phyloP scores from a whole-genome alignment of 768 basidiomycete species.

The Cantharellus anzutake region DNA sequence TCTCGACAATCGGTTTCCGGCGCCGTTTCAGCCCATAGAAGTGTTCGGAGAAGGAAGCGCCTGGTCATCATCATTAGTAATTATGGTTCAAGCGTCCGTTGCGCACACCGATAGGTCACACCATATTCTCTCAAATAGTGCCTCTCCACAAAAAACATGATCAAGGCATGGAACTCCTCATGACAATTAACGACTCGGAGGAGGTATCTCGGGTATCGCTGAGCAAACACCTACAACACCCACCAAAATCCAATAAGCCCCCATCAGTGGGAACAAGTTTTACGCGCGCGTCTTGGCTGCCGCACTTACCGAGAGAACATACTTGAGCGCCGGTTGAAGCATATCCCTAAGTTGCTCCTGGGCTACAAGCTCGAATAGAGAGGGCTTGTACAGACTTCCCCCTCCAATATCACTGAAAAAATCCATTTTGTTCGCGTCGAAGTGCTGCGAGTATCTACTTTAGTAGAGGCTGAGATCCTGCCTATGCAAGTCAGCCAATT shows the following conservation, averaged over 20 bases:
- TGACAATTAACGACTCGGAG: slow-evolving; percentile 81
- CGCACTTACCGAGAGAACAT: slow-evolving; percentile 63
- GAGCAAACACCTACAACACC: slow-evolving; percentile 63
- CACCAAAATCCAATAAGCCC: not conserved
- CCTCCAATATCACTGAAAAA: slow-evolving; percentile 10
- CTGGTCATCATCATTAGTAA: not conserved
- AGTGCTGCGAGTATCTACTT: too few species aligned
- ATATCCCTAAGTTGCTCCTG: slow-evolving; percentile 87
- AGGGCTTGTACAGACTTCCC: slow-evolving; percentile 13
- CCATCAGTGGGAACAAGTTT: not conserved
- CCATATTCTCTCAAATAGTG: slow-evolving; percentile 80
- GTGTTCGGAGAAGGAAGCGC: slow-evolving; percentile 82
- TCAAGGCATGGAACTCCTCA: slow-evolving; percentile 83
- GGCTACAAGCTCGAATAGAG: slow-evolving; percentile 75
- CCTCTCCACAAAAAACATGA: slow-evolving; percentile 80
- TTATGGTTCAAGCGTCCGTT: not conserved
- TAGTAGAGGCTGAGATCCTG: too few species aligned
- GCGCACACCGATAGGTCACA: slow-evolving; percentile 19
- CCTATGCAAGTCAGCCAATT: too few species aligned
- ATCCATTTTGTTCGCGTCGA: slow-evolving; percentile 6
- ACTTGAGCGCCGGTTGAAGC: slow-evolving; percentile 86
- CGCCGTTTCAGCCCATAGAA: slow-evolving; percentile 86
- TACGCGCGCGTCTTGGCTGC: not conserved
- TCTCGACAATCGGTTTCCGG: slow-evolving; percentile 48
- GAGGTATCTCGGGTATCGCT: slow-evolving; percentile 84